Evolutionary conservation across 2,329 filamentous ascomycete species (phyloP).

Genomic region (Pseudofabraea citricarpa): DNA sequence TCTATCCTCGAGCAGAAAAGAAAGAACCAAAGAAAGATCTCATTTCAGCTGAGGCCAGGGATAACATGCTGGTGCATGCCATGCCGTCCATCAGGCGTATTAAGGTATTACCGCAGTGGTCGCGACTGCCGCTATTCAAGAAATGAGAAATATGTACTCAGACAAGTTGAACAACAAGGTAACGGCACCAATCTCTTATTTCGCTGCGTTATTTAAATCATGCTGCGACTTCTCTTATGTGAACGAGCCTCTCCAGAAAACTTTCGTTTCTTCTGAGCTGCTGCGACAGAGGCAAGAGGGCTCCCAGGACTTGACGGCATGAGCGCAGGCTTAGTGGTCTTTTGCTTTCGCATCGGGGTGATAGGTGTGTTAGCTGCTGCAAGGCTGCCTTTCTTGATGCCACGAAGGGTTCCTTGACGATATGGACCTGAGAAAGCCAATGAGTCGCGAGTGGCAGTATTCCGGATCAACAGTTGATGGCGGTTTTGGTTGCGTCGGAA

Average conservation of each 20-base stretch:
- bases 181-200: too few species aligned
- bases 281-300: conserved; percentile 15
- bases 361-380: conserved; percentile 63
- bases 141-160: not conserved
- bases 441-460: conserved; percentile 57
- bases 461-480: conserved; percentile 44
- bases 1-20: too few species aligned
- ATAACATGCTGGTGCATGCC: conserved; percentile 7
- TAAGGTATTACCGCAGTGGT: conserved; percentile 5
- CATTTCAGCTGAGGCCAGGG: conserved; percentile 18
- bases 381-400: conserved; percentile 62
- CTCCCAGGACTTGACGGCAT: conserved; percentile 19
- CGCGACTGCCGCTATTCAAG: conserved; percentile 4
- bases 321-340: conserved; percentile 4
- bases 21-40: too few species aligned
- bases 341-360: conserved; percentile 54
- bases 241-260: conserved; percentile 16
- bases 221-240: conserved; percentile 24
- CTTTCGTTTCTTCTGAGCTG: conserved; percentile 23
- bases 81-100: conserved; percentile 22
- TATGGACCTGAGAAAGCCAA: conserved; percentile 57
- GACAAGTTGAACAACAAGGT: not conserved
- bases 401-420: conserved; percentile 54
- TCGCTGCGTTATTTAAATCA: conserved; percentile 11
- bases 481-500: conserved; percentile 64